Evolutionary conservation across 2,329 filamentous ascomycete species (phyloP), one percentile per base, ranked within the genome.

Genomic region (Paraphoma sp.): DNA sequence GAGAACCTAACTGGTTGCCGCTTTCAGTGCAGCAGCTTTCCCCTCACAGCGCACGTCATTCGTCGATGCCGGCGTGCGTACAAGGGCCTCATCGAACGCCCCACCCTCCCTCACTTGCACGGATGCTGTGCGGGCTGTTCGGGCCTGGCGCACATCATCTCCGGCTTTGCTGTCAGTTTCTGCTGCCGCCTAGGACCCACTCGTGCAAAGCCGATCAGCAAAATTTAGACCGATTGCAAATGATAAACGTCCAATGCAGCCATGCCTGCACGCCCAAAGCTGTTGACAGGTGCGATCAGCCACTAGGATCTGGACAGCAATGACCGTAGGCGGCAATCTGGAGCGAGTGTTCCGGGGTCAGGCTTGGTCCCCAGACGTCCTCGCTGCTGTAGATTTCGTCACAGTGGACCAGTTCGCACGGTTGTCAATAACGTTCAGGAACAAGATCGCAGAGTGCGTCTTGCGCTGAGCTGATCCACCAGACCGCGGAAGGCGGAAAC

Each of bases 171-270:
- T 56, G 56, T 61, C 59, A 62, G 52, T 54, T 61, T 53, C 53
- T 60, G 51, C 56, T 50, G 49, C 54, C 55, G 56, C 53, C 23
- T 57, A 55, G 56, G 57, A 56, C 45, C 57, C 52, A 54, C 64
- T 62, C 57, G 64, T 73, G 72, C 71, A 74, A 68, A 69, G 70
- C 65, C 67, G 70, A 74, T 75, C 70, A 60, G 53, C 62, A 52
- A 53, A 51, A 50, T 47, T 48, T 54, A 53, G 42, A 46, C 53
- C 42, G 51, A 57, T 58, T 56, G 58, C 48, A 53, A 62, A 52
- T 61, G 56, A 54, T 45, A 55, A 41, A 42, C 51, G 48, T 57
- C 51, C 48, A 53, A 54, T 46, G 23, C 50, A 47, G 59, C 56
- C 55, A 56, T 61, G 61, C 49, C 47, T 58, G 56, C 48, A 57